These are phyloP conservation scores for Umbelopsis isabellina DNA, from an alignment of 192 early-diverging fungal species.

Conservation along the genomic window DNA sequence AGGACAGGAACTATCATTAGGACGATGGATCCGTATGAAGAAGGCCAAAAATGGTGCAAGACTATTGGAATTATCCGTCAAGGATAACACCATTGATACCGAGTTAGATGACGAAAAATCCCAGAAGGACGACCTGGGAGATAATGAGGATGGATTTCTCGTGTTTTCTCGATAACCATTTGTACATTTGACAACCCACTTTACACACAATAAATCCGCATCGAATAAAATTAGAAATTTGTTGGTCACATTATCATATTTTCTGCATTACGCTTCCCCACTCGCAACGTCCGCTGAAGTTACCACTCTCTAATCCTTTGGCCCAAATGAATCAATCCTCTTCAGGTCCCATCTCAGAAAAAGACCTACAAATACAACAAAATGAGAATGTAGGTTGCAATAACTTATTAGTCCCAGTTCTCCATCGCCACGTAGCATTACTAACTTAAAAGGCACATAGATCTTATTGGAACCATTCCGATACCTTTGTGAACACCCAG, in stretches of 20 bases:
- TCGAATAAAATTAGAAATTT: neutral
- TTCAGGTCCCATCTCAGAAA: neutral
- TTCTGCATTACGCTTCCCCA: neutral
- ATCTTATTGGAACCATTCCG: slow-evolving; percentile 91
- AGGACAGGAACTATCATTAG: slow-evolving; percentile 89
- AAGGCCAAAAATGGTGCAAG: slow-evolving; percentile 75
- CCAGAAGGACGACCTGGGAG: neutral
- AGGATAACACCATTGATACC: slow-evolving; percentile 24
- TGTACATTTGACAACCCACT: neutral
- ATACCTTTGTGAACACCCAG: slow-evolving; percentile 85
- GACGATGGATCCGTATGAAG: slow-evolving; percentile 87
- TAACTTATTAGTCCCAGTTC: neutral
- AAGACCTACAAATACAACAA: neutral
- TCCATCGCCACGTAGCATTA: neutral
- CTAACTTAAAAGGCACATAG: slow-evolving; percentile 40
- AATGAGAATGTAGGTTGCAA: neutral
- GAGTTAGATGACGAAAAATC: slow-evolving; percentile 9
- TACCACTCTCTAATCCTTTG: neutral
- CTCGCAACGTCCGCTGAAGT: neutral
- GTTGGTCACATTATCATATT: neutral
- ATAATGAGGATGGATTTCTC: slow-evolving; percentile 15
- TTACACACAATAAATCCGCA: neutral
- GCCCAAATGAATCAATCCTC: neutral
- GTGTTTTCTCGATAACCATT: slow-evolving; percentile 21
- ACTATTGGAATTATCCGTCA: slow-evolving; percentile 64